Evolutionary conservation across 2,329 filamentous ascomycete species (phyloP).

Genomic region (Blumeriella jaapii): DNA sequence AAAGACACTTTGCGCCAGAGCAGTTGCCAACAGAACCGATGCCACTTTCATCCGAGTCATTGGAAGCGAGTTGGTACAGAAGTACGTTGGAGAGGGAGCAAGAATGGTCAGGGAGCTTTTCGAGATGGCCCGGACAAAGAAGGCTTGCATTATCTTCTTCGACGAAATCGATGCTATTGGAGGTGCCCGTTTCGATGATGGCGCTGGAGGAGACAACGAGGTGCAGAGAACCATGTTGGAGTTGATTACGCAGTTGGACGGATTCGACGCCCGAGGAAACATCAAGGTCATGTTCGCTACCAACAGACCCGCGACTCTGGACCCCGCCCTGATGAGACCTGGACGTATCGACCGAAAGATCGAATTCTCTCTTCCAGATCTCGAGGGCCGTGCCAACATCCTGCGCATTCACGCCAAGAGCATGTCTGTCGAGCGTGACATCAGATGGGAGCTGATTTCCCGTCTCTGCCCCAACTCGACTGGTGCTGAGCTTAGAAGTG

Average conservation of each 20-base stretch:
- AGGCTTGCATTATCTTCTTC: slow-evolving; percentile 99
- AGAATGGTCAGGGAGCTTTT: slow-evolving; percentile 98
- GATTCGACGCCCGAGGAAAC: slow-evolving; percentile 91
- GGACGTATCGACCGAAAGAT: slow-evolving; percentile 98
- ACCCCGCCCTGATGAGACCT: slow-evolving; percentile 93
- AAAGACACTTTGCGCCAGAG: slow-evolving; percentile 94
- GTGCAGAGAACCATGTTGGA: slow-evolving; percentile 98
- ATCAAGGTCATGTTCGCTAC: slow-evolving; percentile 99
- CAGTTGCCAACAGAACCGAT: slow-evolving; percentile 94
- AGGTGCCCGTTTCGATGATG: slow-evolving; percentile 91
- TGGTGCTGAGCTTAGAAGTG: slow-evolving; percentile 88
- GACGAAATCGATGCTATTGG: slow-evolving; percentile 97
- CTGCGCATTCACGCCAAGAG: slow-evolving; percentile 97
- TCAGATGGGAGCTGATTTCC: slow-evolving; percentile 97
- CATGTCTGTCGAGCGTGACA: slow-evolving; percentile 98
- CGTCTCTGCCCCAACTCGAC: slow-evolving; percentile 95
- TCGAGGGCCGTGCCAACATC: slow-evolving; percentile 95
- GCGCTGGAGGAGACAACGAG: slow-evolving; percentile 93
- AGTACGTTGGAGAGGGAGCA: slow-evolving; percentile 96
- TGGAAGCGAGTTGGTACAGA: slow-evolving; percentile 93
- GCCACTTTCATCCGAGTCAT: slow-evolving; percentile 98
- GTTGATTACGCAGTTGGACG: slow-evolving; percentile 91
- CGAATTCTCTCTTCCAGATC: slow-evolving; percentile 92
- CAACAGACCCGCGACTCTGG: slow-evolving; percentile 88
- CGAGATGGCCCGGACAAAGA: slow-evolving; percentile 99